These are phyloP conservation scores for Fomitopsis betulina DNA, from an alignment of 1,284 basidiomycete species.

Conservation along the genomic window DNA sequence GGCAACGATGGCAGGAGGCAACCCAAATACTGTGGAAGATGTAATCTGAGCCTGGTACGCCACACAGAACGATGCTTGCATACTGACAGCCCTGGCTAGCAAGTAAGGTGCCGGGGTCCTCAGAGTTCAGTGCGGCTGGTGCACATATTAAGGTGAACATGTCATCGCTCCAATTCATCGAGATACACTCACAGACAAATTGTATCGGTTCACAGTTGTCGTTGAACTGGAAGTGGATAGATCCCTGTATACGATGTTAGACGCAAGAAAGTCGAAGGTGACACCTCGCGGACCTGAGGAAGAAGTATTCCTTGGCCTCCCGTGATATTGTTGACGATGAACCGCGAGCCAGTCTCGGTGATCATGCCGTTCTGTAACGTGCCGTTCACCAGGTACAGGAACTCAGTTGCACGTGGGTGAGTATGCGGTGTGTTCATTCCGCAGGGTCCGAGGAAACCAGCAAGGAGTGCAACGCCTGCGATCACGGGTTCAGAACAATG, in stretches of 20 bases:
- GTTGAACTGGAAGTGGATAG: slow-evolving; percentile 34
- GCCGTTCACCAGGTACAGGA: slow-evolving; percentile 31
- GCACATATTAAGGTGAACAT: slow-evolving; percentile 6
- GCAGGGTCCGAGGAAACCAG: slow-evolving; percentile 27
- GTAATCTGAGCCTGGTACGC: background rate
- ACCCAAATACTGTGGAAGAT: slow-evolving; percentile 23
- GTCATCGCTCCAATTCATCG: background rate
- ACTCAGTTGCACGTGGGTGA: slow-evolving; percentile 34
- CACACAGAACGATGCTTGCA: background rate
- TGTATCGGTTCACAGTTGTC: slow-evolving; percentile 20
- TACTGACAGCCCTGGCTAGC: slow-evolving; percentile 30
- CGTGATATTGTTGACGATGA: slow-evolving; percentile 28
- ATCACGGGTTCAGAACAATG: background rate
- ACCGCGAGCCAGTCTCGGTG: slow-evolving; percentile 31
- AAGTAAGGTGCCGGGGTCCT: slow-evolving; percentile 29
- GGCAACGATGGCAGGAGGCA: slow-evolving; percentile 30
- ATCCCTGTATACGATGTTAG: slow-evolving; percentile 17
- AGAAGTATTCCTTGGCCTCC: slow-evolving; percentile 31
- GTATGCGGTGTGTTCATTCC: slow-evolving; percentile 36
- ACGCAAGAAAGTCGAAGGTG: background rate
- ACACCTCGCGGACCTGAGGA: slow-evolving; percentile 16
- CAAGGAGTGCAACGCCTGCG: slow-evolving; percentile 22
- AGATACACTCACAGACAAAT: slow-evolving; percentile 13
- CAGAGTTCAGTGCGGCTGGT: slow-evolving; percentile 28
- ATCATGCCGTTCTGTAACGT: slow-evolving; percentile 30